Base-by-base conservation (phyloP, 1,284 basidiomycete genomes). In the Marasmius sp. region DNA sequence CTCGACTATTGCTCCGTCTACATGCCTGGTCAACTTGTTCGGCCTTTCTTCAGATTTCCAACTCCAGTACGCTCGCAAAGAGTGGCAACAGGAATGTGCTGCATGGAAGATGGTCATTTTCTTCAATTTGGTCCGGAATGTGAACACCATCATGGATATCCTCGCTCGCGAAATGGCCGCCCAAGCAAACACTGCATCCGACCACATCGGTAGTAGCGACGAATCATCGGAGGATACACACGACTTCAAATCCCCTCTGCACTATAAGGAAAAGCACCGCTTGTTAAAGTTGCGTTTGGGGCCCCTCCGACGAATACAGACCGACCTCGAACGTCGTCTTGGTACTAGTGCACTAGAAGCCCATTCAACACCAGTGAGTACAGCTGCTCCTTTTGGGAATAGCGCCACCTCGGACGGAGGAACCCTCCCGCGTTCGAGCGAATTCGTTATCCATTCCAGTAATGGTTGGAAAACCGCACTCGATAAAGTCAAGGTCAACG, bases 101-200 rank as follows among this genome's bases (percentile, higher is more conserved):
- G 83, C 88, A 37, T 92, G 91, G 91, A 84, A 88, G 18, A 77
- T 83, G 8, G 87, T 93, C 65, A 86, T 93, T 66, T 87, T 88
- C 69, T 83, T 92, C 71, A 88, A 92, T 71, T 83, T 92, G 71
- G 81, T 91, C 61, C 85, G 88, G 62, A 88, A 87, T 65, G 80
- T 90, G 68, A 82, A 85, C 66, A 72, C 73, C 50, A 83, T 91
- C 54, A 76, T 89, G 16, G 81, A 88, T 56, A 72, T 81, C 50
- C 75, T 91, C 60, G 66, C 74, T n/a, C 79, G 79, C 34, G 86
- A 87, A 67, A 84, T 88, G 79, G 69, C 76, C 3, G 72, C 75
- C 41, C 66, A 77, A 1, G 73, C 76, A 14, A 64, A 66, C 16
- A 67, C 70, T 62, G 49, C 63, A 64, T 58, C 48, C 57, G 58